These are phyloP conservation scores for Neonectria magnoliae DNA, from an alignment of 2,329 filamentous ascomycete species.

Conservation along the genomic window DNA sequence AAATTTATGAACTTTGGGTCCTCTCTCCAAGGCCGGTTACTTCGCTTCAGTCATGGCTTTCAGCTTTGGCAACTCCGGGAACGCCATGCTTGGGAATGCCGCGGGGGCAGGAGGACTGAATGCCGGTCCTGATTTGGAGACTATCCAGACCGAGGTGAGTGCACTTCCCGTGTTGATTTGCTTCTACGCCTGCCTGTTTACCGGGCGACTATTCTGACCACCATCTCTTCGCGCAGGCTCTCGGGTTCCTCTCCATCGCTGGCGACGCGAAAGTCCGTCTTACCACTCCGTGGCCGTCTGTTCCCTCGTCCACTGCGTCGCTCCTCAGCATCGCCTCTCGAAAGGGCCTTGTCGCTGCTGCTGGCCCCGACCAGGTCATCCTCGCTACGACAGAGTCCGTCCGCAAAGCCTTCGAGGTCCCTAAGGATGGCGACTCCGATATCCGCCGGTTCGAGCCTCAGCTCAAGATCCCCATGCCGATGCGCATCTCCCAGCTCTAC, in stretches of 20 bases:
- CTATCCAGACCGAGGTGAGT: slow-evolving; percentile 83
- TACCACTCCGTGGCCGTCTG: slow-evolving; percentile 79
- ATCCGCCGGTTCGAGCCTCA: slow-evolving; percentile 78
- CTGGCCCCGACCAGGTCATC: slow-evolving; percentile 81
- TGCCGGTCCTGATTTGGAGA: slow-evolving; percentile 73
- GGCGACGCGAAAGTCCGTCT: slow-evolving; percentile 86
- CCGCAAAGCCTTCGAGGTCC: slow-evolving; percentile 75
- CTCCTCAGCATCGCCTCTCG: slow-evolving; percentile 85
- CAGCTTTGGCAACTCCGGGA: slow-evolving; percentile 63
- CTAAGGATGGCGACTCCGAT: slow-evolving; percentile 69
- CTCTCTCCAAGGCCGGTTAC: slow-evolving; percentile 45
- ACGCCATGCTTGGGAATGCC: slow-evolving; percentile 54
- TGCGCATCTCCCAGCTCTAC: slow-evolving; percentile 84
- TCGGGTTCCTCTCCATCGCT: slow-evolving; percentile 84
- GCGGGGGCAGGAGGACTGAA: slow-evolving; percentile 50
- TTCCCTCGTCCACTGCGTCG: slow-evolving; percentile 81
- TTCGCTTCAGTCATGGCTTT: slow-evolving; percentile 69
- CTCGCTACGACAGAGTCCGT: slow-evolving; percentile 81
- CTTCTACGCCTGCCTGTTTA: slow-evolving; percentile 4
- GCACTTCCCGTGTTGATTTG: slow-evolving; percentile 21
- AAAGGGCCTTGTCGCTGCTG: slow-evolving; percentile 86
- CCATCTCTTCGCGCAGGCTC: slow-evolving; percentile 57
- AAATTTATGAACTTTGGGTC: slow-evolving; percentile 44
- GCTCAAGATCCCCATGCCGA: slow-evolving; percentile 75
- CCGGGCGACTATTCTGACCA: slow-evolving; percentile 29